Evolutionary conservation across 768 basidiomycete species (phyloP).

Genomic region (Rhodotorula kratochvilovae): DNA sequence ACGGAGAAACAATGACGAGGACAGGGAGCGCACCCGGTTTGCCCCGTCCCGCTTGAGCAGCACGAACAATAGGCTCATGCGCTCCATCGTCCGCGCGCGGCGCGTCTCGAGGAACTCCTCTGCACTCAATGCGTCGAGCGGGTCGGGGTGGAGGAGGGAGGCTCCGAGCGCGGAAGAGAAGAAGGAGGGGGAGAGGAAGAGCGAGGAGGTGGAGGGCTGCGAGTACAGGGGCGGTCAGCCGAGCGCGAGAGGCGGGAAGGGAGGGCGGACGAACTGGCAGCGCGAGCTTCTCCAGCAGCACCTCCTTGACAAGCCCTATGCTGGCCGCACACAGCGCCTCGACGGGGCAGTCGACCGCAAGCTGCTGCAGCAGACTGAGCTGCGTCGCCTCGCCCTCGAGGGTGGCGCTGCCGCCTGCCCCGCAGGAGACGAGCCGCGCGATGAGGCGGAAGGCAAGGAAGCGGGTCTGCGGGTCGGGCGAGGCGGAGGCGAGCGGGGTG

Average conservation of each 20-base stretch:
- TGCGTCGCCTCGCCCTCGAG: constrained; percentile 1
- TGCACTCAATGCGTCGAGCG: neutral
- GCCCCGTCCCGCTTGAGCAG: neutral
- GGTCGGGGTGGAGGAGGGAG: neutral
- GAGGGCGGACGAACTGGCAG: neutral
- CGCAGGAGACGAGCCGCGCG: neutral
- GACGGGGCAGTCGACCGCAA: neutral
- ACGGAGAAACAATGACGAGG: neutral
- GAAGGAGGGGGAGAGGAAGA: neutral
- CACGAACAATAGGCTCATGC: neutral
- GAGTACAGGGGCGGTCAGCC: neutral
- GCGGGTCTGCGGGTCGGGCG: neutral
- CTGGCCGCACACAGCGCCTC: neutral
- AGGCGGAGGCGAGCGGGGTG: constrained; percentile 8
- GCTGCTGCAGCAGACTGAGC: neutral
- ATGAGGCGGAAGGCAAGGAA: constrained; percentile 16
- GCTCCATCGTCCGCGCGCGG: neutral
- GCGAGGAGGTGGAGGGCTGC: neutral
- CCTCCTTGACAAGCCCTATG: constrained; percentile 11
- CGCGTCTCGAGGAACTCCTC: neutral
- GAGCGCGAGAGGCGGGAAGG: too few species aligned
- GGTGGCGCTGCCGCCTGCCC: neutral
- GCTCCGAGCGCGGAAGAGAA: neutral
- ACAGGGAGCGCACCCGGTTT: neutral
- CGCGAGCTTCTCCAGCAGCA: neutral